These are phyloP conservation scores for Amphibolis antarctica DNA, from an alignment of 106 monocot species.

Conservation along the genomic window DNA sequence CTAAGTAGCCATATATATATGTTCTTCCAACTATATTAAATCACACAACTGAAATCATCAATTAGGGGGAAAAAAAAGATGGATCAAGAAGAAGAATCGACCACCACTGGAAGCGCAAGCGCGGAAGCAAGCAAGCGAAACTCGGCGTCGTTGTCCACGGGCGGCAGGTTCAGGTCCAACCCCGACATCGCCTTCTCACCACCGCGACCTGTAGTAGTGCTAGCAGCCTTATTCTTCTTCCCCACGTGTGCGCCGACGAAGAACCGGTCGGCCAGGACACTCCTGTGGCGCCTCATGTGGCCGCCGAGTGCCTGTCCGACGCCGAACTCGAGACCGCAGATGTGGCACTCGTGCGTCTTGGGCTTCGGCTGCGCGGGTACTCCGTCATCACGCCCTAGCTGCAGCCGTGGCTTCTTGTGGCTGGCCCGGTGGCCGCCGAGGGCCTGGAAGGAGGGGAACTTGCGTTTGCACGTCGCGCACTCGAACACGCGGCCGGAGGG, in stretches of 20 bases:
- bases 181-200: slow-evolving; percentile 1
- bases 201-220: neutral
- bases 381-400: too few relatives aligned
- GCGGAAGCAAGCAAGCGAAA: neutral
- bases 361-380: slow-evolving; percentile 5
- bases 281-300: slow-evolving; percentile 15
- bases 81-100: too few relatives aligned
- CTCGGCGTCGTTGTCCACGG: slow-evolving; percentile 5
- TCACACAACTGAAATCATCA: too few relatives aligned
- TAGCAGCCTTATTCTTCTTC: too few relatives aligned
- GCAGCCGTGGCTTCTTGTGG: slow-evolving; percentile 13
- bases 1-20: too few relatives aligned
- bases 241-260: neutral
- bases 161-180: slow-evolving; percentile 8
- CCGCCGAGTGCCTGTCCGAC: slow-evolving; percentile 18
- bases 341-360: slow-evolving; percentile 17
- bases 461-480: slow-evolving; percentile 20
- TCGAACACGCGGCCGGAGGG: slow-evolving; percentile 9
- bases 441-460: slow-evolving; percentile 22
- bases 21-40: too few relatives aligned
- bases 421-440: slow-evolving; percentile 22
- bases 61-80: too few relatives aligned
- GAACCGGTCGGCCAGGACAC: neutral
- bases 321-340: slow-evolving; percentile 17
- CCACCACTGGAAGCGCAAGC: slow-evolving; percentile 1